phyloP scores from a whole-genome alignment of 768 basidiomycete species.

The Gloeostereum incarnatum region DNA sequence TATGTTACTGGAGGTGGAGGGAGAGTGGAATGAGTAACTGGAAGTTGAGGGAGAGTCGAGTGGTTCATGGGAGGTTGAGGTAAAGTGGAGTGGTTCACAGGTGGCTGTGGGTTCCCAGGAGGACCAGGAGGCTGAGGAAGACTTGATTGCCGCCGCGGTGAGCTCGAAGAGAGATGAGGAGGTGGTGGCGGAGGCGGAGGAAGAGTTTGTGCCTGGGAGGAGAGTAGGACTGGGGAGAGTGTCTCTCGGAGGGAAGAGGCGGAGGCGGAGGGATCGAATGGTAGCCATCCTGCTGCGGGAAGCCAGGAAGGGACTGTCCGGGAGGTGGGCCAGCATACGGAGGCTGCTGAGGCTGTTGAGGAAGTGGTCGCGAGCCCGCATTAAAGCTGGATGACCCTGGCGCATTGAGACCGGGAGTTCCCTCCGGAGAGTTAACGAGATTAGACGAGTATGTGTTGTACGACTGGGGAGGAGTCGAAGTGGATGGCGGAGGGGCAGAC shows the following conservation, averaged over 20 bases:
- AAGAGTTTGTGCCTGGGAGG: no score
- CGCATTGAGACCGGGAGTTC: conserved; percentile 19
- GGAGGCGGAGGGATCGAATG: conserved; percentile 14
- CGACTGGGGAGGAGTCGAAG: conserved; percentile 27
- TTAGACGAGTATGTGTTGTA: conserved; percentile 24
- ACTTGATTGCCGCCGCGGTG: no score
- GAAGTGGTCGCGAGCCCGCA: conserved; percentile 30
- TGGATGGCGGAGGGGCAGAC: conserved; percentile 22
- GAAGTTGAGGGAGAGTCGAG: no score
- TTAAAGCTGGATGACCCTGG: conserved; percentile 20
- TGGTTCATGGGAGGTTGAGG: no score
- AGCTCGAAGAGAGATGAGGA: no score
- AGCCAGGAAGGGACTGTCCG: not conserved
- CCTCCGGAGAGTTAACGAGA: conserved; percentile 26
- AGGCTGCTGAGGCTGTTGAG: conserved; percentile 25
- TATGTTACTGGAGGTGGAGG: no score
- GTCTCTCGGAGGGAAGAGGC: conserved; percentile 15
- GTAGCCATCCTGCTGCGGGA: not conserved
- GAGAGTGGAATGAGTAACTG: no score
- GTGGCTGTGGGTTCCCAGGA: no score
- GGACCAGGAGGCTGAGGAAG: no score
- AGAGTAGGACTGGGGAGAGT: conserved; percentile 6
- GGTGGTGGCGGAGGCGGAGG: no score
- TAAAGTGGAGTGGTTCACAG: no score
- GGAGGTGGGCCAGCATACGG: conserved; percentile 20